These are phyloP conservation scores for Hymenoscyphus albidus DNA, from an alignment of 2,329 filamentous ascomycete genomes.

Conservation along the genomic window DNA sequence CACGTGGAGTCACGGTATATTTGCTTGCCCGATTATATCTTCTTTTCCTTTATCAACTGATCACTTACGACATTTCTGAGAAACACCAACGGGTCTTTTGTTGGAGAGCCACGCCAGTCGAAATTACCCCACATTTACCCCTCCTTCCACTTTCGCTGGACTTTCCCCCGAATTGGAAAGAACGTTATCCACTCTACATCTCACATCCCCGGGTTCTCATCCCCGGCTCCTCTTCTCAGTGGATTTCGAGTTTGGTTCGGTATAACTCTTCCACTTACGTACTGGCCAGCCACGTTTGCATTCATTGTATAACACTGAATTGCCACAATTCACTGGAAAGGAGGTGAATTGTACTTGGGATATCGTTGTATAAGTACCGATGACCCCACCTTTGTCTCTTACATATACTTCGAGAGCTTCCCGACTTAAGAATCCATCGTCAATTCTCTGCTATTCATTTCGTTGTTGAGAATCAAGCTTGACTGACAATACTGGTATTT, in stretches of 20 bases:
- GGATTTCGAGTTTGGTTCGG: neutral
- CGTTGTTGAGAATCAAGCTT: neutral
- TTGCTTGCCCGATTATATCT: neutral
- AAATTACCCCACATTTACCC: constrained; percentile 2
- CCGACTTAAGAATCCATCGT: constrained; percentile 20
- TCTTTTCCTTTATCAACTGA: neutral
- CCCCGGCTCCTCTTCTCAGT: no score
- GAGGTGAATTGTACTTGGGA: neutral
- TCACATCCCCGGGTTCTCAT: neutral
- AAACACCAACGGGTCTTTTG: neutral
- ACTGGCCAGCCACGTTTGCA: neutral
- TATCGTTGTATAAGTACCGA: neutral
- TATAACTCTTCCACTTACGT: neutral
- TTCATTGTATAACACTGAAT: neutral
- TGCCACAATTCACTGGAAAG: neutral
- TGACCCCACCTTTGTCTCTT: constrained; percentile 1
- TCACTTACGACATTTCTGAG: neutral
- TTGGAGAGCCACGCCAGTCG: neutral
- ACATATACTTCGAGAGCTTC: neutral
- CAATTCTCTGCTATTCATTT: neutral
- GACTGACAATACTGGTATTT: neutral
- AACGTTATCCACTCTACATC: neutral
- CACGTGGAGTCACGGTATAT: neutral
- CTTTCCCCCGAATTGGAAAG: constrained; percentile 3
- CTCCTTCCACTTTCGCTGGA: constrained; percentile 2